Evolutionary conservation across 2,329 filamentous ascomycete species (phyloP), one percentile per base, ranked within the genome.

Genomic region (Pseudogymnoascus sp.): DNA sequence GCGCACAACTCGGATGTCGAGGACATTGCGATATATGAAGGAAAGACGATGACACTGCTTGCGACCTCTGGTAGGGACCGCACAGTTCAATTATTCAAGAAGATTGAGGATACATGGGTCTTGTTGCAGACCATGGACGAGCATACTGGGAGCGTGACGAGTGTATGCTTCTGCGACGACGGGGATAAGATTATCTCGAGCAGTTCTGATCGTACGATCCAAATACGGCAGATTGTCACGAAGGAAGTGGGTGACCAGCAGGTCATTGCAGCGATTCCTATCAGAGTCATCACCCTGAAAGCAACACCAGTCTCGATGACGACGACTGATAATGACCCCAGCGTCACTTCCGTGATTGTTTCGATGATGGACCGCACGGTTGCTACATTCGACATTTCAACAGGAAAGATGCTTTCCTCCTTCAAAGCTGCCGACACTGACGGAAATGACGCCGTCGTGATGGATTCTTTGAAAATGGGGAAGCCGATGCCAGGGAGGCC

Each of bases 61-160:
- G 93, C 90, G 17, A 92, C 88, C 10, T 93, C 89, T 72, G 90
- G 91, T 36, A 84, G 95, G 68, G 95, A 99, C 75, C 87, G 95
- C 61, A 96, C 89, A n/a, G 85, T 93, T 0, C 95, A 99, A 74
- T 78, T 99, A n/a, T 97, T 97, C 73, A 79, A 81, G 26, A 80
- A 80, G 23, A 76, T 77, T 1, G 78, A 76, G 11, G 82, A 85
- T 2, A 76, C 76, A 2, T 88, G 96, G 74, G 84, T 89, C 64
- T 83, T 97, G 64, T 84, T 96, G 61, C 95, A 99, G 74, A 99
- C 95, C 0, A 83, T 97, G 72, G 87, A 90, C 63, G 93, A 99
- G 69, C 96, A 97, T 75, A 87, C 92, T 31, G 91, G 92, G 21
- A 90, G 90, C 67, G 93, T 99, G 83, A 63, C 87, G 87, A 71